These are phyloP conservation scores for Kurtzmaniella quercitrusa DNA, from an alignment of 1,139 yeast species.

Conservation along the genomic window DNA sequence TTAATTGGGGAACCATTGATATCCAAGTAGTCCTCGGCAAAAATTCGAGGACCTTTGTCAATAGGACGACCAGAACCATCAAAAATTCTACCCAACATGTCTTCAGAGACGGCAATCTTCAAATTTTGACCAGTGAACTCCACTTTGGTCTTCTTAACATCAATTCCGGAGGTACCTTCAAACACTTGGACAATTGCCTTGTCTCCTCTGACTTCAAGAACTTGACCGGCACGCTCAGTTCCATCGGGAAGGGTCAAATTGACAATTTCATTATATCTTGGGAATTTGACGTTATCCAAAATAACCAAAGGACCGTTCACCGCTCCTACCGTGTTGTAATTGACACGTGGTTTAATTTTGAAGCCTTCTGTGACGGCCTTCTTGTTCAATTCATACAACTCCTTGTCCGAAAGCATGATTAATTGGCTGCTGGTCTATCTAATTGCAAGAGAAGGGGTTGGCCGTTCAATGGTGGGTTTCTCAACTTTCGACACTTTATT, in stretches of 20 bases:
- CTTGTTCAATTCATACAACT: constrained; percentile 74
- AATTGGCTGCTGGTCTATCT: background rate
- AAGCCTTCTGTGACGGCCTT: constrained; percentile 90
- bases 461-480: constrained; percentile 2
- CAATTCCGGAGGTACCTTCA: constrained; percentile 97
- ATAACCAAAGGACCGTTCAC: constrained; percentile 98
- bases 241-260: constrained; percentile 96
- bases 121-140: constrained; percentile 95
- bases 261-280: constrained; percentile 94
- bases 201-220: constrained; percentile 93
- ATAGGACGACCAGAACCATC: constrained; percentile 99
- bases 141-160: constrained; percentile 93
- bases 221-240: constrained; percentile 91
- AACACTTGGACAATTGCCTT: constrained; percentile 98
- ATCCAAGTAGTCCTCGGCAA: constrained; percentile 97
- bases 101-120: constrained; percentile 94
- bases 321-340: constrained; percentile 95
- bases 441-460: background rate
- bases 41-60: constrained; percentile 96
- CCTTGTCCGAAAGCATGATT: constrained; percentile 47
- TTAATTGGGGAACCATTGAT: constrained; percentile 98
- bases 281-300: constrained; percentile 92
- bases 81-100: constrained; percentile 93
- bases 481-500: constrained; percentile 3
- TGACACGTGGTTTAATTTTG: constrained; percentile 82